These are phyloP conservation scores for Prunus campanulata DNA, from an alignment of 306 rosid genomes.

Conservation along the genomic window DNA sequence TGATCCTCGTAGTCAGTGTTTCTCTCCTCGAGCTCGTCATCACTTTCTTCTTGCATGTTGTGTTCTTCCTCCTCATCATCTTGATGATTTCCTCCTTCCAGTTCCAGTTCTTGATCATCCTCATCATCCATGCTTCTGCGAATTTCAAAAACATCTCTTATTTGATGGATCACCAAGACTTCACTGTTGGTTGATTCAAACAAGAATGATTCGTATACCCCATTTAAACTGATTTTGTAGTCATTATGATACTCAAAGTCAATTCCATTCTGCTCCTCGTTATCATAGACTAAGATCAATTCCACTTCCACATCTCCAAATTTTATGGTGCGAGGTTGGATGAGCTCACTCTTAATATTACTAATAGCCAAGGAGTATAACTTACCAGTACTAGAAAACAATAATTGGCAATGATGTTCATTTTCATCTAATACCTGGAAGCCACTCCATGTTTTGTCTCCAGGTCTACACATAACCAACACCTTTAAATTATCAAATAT, in stretches of 20 bases:
- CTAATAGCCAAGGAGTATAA: background rate
- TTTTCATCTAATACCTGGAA: background rate
- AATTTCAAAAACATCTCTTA: too few species aligned
- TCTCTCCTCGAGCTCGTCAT: background rate
- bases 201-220: background rate
- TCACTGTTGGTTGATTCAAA: background rate
- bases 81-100: too few species aligned
- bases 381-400: background rate
- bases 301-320: background rate
- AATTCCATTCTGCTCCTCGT: accelerated
- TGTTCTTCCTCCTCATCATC: background rate
- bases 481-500: background rate
- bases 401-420: background rate
- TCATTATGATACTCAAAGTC: background rate
- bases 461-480: background rate
- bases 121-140: too few species aligned
- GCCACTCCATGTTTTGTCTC: background rate
- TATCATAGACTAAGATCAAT: background rate
- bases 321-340: background rate
- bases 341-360: background rate
- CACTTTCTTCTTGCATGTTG: background rate
- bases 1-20: background rate
- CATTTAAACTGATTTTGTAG: too few species aligned
- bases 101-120: too few species aligned
- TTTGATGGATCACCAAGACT: background rate